A percentile compares a stretch with the other conserved stretches of the same genome.
These are phyloP conservation scores for Pascua guehoae DNA, from an alignment of 1,284 basidiomycete genomes.

Conservation along the genomic window DNA sequence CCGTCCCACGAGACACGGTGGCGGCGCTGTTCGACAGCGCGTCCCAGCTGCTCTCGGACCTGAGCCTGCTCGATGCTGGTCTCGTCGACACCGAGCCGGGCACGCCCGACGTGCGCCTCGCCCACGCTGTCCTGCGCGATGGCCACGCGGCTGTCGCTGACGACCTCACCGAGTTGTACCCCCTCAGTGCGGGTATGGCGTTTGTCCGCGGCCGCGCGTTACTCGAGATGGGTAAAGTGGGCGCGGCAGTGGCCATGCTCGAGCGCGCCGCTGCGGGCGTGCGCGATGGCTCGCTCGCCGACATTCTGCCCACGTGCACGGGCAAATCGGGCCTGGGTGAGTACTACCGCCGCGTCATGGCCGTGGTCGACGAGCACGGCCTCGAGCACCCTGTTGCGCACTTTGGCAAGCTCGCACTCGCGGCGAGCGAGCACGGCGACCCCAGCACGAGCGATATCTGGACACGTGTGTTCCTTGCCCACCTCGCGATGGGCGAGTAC, in stretches of 20 bases:
- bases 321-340: conserved; percentile 61
- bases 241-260: conserved; percentile 67
- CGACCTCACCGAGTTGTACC: conserved; percentile 68
- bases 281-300: conserved; percentile 55
- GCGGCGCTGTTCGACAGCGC: conserved; percentile 23
- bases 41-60: conserved; percentile 15
- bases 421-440: conserved; percentile 41
- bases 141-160: conserved; percentile 63
- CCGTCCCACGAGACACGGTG: conserved; percentile 56
- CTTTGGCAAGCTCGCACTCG: conserved; percentile 73
- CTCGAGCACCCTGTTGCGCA: conserved; percentile 62
- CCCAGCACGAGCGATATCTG: conserved; percentile 65
- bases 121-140: conserved; percentile 62
- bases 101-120: conserved; percentile 62
- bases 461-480: conserved; percentile 72
- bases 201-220: conserved; percentile 69
- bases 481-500: conserved; percentile 67
- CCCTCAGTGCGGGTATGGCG: conserved; percentile 66
- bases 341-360: conserved; percentile 73
- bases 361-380: conserved; percentile 63
- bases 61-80: conserved; percentile 13
- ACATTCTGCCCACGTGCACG: conserved; percentile 61
- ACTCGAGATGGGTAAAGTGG: conserved; percentile 65
- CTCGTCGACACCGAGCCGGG: conserved; percentile 31
- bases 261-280: conserved; percentile 67